phyloP scores from a whole-genome alignment of 495 filamentous ascomycete species.

The Xeromyces bisporus region DNA sequence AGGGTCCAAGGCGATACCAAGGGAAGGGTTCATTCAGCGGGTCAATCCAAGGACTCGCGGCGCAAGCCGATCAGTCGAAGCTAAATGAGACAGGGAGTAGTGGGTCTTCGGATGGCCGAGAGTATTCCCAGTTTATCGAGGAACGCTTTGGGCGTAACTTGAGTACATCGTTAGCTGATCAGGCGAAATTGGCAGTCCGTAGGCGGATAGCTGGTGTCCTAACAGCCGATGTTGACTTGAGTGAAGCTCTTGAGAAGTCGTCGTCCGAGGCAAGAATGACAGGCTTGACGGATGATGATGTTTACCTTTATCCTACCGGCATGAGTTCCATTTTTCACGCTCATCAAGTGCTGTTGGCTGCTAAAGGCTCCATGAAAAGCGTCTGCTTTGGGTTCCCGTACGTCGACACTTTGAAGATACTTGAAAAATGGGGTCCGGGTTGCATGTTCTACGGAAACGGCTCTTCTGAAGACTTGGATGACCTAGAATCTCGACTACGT shows the following conservation, averaged over 20 bases:
- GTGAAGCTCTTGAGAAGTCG: constrained; percentile 37
- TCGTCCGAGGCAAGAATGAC: constrained; percentile 35
- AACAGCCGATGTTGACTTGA: constrained; percentile 51
- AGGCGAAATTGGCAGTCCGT: constrained; percentile 74
- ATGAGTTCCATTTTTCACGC: constrained; percentile 92
- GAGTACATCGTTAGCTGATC: constrained; percentile 52
- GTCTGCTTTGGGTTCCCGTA: constrained; percentile 62
- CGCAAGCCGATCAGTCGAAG: constrained; percentile 2
- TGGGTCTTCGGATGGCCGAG: constrained; percentile 34
- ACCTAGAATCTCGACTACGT: constrained; percentile 56
- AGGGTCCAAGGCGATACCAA: constrained; percentile 59
- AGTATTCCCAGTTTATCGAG: constrained; percentile 70
- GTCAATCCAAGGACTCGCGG: constrained; percentile 6
- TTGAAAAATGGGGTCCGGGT: constrained; percentile 88
- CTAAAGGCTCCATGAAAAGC: constrained; percentile 24
- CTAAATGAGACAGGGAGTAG: constrained; percentile 4
- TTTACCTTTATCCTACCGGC: constrained; percentile 73
- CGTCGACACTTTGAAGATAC: constrained; percentile 85
- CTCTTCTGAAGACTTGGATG: constrained; percentile 65
- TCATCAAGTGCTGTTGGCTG: constrained; percentile 52
- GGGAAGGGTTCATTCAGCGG: constrained; percentile 30
- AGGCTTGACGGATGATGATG: constrained; percentile 70
- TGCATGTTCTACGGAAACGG: constrained; percentile 82
- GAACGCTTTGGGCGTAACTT: constrained; percentile 91
- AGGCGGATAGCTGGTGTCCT: constrained; percentile 79